Evolutionary conservation across 2,329 filamentous ascomycete genomes (phyloP).

Genomic region (Neoascochyta sp.): DNA sequence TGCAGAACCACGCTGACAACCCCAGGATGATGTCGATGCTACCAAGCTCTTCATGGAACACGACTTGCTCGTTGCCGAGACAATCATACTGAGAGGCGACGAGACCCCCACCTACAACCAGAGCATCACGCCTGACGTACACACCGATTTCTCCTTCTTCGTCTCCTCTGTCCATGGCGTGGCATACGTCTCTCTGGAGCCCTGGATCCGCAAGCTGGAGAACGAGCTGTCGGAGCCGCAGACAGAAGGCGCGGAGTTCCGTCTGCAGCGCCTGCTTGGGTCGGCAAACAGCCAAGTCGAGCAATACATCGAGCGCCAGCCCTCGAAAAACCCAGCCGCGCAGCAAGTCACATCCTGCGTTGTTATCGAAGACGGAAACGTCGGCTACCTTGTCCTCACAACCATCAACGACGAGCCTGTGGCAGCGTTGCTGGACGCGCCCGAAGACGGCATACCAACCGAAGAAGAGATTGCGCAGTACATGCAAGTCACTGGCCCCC

Average conservation of each 20-base stretch:
- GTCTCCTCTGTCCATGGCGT: constrained; percentile 55
- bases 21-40: constrained; percentile 20
- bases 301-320: constrained; percentile 42
- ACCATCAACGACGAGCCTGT: constrained; percentile 47
- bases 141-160: constrained; percentile 57
- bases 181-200: constrained; percentile 52
- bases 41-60: constrained; percentile 25
- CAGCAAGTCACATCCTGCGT: constrained; percentile 46
- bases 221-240: constrained; percentile 53
- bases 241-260: constrained; percentile 52
- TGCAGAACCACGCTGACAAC: constrained; percentile 1
- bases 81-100: constrained; percentile 29
- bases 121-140: constrained; percentile 54
- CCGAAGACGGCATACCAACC: constrained; percentile 32
- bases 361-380: constrained; percentile 54
- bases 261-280: constrained; percentile 54
- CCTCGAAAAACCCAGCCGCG: constrained; percentile 10
- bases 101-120: constrained; percentile 43
- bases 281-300: constrained; percentile 49
- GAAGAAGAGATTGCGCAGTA: constrained; percentile 27
- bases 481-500: constrained; percentile 15
- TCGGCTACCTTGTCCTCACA: constrained; percentile 57
- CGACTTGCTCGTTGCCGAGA: constrained; percentile 41
- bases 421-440: constrained; percentile 52
- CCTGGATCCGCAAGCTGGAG: constrained; percentile 56